Conservation (phyloP, 208 protist genomes). For the Novymonas esmeraldas region DNA sequence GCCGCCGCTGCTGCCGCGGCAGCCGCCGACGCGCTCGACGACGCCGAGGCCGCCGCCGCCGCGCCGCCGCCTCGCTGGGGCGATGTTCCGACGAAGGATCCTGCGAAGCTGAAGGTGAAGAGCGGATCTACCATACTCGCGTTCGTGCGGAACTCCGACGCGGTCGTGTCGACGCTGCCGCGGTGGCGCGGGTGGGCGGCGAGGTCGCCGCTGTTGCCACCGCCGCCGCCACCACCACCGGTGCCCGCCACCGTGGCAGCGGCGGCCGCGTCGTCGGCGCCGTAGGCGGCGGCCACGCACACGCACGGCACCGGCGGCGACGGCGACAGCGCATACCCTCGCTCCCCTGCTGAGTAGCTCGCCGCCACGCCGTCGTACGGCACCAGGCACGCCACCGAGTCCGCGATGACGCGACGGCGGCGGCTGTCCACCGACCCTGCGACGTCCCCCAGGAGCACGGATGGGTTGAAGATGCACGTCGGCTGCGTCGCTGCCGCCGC, state of each 20-base stretch:
- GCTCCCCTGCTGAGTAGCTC: neutral
- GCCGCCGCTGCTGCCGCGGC: conserved; percentile 11
- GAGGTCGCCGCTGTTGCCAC: neutral
- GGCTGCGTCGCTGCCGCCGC: conserved; percentile 1
- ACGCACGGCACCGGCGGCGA: conserved; percentile 19
- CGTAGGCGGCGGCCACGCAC: conserved; percentile 29
- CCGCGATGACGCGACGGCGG: conserved; percentile 22
- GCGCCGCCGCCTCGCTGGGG: neutral
- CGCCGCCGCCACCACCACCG: neutral
- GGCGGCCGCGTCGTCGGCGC: neutral
- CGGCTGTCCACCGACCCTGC: conserved; percentile 6
- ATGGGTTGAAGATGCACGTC: conserved; percentile 21
- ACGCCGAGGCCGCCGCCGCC: neutral
- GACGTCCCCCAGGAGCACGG: conserved; percentile 12
- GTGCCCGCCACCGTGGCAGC: neutral
- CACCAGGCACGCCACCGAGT: conserved; percentile 20
- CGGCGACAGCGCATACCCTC: neutral
- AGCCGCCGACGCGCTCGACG: too few relatives aligned
- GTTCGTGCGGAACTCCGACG: neutral
- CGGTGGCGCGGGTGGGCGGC: neutral
- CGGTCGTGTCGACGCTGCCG: neutral
- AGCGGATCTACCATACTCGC: neutral
- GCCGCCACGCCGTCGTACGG: conserved; percentile 22
- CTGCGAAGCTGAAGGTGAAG: conserved; percentile 1
- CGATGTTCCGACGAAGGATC: neutral